Evolutionary conservation across 1,284 basidiomycete species (phyloP).

Genomic region (Sporisorium scitamineum): DNA sequence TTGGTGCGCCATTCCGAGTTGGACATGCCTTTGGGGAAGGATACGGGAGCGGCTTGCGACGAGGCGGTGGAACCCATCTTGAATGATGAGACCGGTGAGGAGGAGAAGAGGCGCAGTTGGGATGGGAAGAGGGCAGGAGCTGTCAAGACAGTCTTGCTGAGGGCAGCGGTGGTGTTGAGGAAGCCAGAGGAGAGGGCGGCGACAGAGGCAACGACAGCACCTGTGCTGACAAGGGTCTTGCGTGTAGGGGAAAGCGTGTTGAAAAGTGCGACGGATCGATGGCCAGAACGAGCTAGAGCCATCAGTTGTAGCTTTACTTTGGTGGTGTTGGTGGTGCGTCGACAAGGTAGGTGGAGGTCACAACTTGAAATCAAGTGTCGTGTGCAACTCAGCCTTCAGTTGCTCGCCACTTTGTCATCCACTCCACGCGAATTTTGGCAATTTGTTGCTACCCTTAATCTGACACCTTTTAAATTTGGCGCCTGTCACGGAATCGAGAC

Average conservation of each 20-base stretch:
- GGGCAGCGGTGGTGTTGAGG: slow-evolving; percentile 1
- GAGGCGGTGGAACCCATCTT: slow-evolving; percentile 49
- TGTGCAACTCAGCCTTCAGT: slow-evolving; percentile 8
- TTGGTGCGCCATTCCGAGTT: slow-evolving; percentile 88
- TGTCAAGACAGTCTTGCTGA: slow-evolving; percentile 2
- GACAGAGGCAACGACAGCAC: slow-evolving; percentile 28
- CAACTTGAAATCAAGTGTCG: slow-evolving; percentile 14
- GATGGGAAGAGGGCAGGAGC: background rate
- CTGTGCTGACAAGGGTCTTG: slow-evolving; percentile 26
- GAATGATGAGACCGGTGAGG: slow-evolving; percentile 7
- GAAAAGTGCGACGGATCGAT: slow-evolving; percentile 18
- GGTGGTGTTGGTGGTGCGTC: background rate
- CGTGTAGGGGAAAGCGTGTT: slow-evolving; percentile 28
- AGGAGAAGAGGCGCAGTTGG: slow-evolving; percentile 25
- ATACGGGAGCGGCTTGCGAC: slow-evolving; percentile 37
- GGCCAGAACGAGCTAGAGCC: slow-evolving; percentile 37
- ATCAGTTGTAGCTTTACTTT: slow-evolving; percentile 10
- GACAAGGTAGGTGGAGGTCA: background rate
- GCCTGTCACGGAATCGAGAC: slow-evolving; percentile 5
- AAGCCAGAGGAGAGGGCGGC: slow-evolving; percentile 31
- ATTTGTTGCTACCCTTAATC: background rate
- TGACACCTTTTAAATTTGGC: background rate
- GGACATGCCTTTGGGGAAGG: slow-evolving; percentile 73
- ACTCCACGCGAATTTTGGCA: background rate
- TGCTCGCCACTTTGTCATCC: slow-evolving; percentile 18